Base-by-base conservation (phyloP, 441 rosid genomes). In the Pelargonium myrrhifolium region DNA sequence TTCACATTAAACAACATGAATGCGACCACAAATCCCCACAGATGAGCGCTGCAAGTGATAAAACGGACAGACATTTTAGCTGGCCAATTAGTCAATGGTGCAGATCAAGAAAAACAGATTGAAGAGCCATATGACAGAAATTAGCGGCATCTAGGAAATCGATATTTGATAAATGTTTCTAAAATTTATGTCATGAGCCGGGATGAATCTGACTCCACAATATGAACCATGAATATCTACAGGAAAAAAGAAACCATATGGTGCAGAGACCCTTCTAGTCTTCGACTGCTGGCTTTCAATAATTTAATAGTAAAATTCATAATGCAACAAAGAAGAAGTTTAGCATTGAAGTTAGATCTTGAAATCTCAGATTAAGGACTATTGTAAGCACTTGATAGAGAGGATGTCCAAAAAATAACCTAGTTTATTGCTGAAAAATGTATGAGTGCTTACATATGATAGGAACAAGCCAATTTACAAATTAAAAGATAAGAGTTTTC, bases 11-110 rank as follows among this genome's bases (percentile, higher is more conserved):
- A 90, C 78, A 92, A 86, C 96, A 92, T 92, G 86, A 90, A 88
- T 58, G 86, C 90, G 67, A 92, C 93, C 49, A 89, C 95, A 62
- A 89, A 89, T 72, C 95, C 95, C 98, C 98, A 92, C 68, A 92
- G 81, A 20, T 83, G 92, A 56, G 81, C 92, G 69, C 98, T 92
- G 90, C 85, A 85, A 81, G 73, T 74, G 62, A 73, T 73, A 43
- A 49, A 69, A 65, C 20, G 47, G 67, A 63, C 4, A 40, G 65
- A 68, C 9, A 37, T 10, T 63, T 81, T 26, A 78, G 72, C 74
- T 45, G 66, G 72, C 69, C 18, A 60, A 62, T 55, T 71, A 65
- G 31, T 40, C 31, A 40, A 39, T 5, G 45, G 2, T 20, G 72
- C 26, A 42, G 62, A 64, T 70, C 61, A 68, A 31, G 47, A 40